Conservation (phyloP, 371 early-diverging fungal species). For the Circinella minor region DNA sequence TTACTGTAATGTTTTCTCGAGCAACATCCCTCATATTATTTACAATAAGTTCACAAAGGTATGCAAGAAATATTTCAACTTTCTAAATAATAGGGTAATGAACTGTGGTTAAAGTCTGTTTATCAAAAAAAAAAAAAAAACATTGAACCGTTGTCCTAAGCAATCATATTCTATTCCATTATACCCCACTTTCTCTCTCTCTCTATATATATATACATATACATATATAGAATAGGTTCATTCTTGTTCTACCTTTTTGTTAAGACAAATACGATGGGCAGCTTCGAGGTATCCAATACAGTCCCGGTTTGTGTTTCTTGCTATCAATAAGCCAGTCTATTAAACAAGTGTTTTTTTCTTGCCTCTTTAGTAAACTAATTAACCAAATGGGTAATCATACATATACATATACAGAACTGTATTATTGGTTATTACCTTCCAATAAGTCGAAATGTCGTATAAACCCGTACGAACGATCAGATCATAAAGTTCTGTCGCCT, state of each 20-base stretch:
- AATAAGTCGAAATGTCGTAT: not conserved
- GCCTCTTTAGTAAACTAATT: too few species aligned
- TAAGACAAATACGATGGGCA: not conserved
- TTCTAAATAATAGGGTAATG: not conserved
- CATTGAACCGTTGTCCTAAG: not conserved
- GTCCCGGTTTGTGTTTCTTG: not conserved
- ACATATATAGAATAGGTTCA: too few species aligned
- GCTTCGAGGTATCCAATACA: not conserved
- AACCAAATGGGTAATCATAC: too few species aligned
- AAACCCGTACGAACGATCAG: not conserved
- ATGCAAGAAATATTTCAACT: not conserved
- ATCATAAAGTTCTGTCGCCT: not conserved
- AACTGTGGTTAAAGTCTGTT: too few species aligned
- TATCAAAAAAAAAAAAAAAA: not conserved
- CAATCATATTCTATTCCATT: too few species aligned
- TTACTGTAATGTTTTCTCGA: not conserved
- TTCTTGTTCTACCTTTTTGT: not conserved
- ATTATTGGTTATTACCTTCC: not conserved
- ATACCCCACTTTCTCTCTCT: too few species aligned
- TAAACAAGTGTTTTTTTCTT: not conserved
- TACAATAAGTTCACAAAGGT: not conserved
- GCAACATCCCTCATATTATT: not conserved
- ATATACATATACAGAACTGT: too few species aligned
- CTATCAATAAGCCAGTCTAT: constrained; percentile 3
- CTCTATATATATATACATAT: too few species aligned